Evolutionary conservation across 1,284 basidiomycete genomes (phyloP), one percentile per base, ranked within the genome.

Genomic region (Rhodotorula glutinis): DNA sequence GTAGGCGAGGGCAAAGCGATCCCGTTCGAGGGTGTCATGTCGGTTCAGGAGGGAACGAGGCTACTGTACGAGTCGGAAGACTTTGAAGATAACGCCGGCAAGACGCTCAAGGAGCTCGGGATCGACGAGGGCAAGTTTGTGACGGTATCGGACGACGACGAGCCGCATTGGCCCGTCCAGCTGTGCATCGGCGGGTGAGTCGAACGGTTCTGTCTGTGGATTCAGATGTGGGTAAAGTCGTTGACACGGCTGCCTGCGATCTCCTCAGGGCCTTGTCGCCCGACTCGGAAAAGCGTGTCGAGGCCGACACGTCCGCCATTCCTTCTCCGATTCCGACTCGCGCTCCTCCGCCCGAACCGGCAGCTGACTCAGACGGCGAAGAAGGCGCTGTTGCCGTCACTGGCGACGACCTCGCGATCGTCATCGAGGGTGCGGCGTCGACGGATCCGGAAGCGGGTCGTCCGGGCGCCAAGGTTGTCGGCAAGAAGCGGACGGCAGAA

Each of bases 81-180:
- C 75, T 93, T 90, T 82, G 88, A 90, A 58, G 92, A 95, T 72
- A 94, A 94, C 74, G 75, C 85, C 63, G 85, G 84, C 3, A 82
- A 87, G 71, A 89, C 87, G 40, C 77, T 95, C 69, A 85, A 85
- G 68, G 88, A 88, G 71, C 76, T 95, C 60, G 86, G 84, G 57
- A 85, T 91, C 29, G 83, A 83, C 1, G 78, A 83, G 53, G 90
- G 91, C 19, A 91, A 88, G 79, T 92, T 94, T 79, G 76, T 98
- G 73, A 87, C 87, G 1, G 87, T 98, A 33, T 87, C 87, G 1
- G 92, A 95, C 76, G 92, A 94, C 75, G 91, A 95, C 53, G 88
- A 85, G n/a, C 86, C 87, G 71, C 84, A 87, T 3, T 83, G 94
- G 53, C 83, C 87, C 19, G 83, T 93, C n/a, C 88, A 84, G 3